Base-by-base conservation (phyloP, 1,284 basidiomycete species). In the Leccinum subrobustum region DNA sequence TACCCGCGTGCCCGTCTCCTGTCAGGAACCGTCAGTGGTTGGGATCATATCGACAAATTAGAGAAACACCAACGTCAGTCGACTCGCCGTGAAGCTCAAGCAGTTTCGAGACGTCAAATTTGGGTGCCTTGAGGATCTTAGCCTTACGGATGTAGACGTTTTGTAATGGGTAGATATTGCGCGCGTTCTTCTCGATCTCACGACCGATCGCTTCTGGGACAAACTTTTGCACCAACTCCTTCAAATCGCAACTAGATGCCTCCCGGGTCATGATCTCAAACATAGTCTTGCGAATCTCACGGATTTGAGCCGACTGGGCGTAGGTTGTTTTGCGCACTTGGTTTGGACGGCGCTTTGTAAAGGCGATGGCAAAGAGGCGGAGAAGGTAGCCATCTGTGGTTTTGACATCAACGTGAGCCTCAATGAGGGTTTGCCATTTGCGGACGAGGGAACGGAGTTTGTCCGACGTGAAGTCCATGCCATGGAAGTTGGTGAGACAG, bases 381-480 rank as follows among this genome's bases (percentile, higher is more conserved):
- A 99, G 86, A 74, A 98, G 92, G 88, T 99, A 99, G 63, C 97
- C 97, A 79, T 99, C 97, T 69, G 96, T 97, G 67, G 97, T 99
- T 84, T 95, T 96, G 74, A 99, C 94, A 77, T 99, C 97, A 77
- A 98, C 93, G 78, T 96, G 92, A 58, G 96, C 96, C 84, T 99
- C 96, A 74, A 99, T 96, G 74, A 99, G 91, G 44, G 95, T 89
- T 82, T 99, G 97, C 97, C 97, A 99, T 83, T 99, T 99, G 79
- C 96, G 95, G 71, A 99, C 97, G 73, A 99, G 95, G 61, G 97
- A 99, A 67, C 97, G 95, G 69, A 99, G 90, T 83, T 99, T 99
- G 90, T 99, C 97, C 67, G 95, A 97, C 67, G 97, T 99, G 84
- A 99, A 98, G 84, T 97, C 94, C 97, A 99, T 99, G 77, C 96